phyloP scores from a whole-genome alignment of 208 protist species.

The Acanthamoeba royreba region DNA sequence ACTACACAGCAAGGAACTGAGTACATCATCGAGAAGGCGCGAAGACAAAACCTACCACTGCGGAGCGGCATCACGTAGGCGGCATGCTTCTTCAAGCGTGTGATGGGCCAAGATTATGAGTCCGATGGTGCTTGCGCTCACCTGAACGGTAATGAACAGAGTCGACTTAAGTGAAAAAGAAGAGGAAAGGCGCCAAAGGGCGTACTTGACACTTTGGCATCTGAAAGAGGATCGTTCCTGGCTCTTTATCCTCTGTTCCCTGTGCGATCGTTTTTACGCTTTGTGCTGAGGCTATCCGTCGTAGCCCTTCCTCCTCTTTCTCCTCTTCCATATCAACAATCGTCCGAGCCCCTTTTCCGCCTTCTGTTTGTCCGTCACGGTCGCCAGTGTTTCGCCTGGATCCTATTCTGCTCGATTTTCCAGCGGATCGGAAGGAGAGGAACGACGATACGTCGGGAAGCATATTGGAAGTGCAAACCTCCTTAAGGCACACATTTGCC shows the following conservation, averaged over 20 bases:
- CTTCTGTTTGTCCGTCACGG: too few species aligned
- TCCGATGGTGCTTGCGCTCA: neutral
- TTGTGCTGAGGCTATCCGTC: too few species aligned
- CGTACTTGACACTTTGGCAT: neutral
- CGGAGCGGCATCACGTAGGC: neutral
- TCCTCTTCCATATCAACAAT: neutral
- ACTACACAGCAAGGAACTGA: neutral
- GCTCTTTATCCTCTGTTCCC: neutral
- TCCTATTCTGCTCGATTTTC: too few species aligned
- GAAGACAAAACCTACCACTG: neutral
- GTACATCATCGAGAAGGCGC: neutral
- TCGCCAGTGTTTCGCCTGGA: too few species aligned
- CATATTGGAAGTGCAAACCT: neutral
- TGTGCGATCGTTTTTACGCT: too few species aligned
- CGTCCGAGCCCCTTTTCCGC: too few species aligned
- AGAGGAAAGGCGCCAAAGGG: neutral
- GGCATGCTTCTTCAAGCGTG: neutral
- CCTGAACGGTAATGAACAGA: neutral
- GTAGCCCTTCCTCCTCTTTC: neutral
- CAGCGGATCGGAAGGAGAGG: neutral
- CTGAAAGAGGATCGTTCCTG: neutral
- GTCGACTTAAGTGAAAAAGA: neutral
- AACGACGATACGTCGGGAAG: constrained; percentile 3
- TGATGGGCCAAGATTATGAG: neutral
- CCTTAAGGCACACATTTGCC: constrained; percentile 19